Conservation (phyloP, 148 eudicot genomes). For the Rhododendron mucronatum region DNA sequence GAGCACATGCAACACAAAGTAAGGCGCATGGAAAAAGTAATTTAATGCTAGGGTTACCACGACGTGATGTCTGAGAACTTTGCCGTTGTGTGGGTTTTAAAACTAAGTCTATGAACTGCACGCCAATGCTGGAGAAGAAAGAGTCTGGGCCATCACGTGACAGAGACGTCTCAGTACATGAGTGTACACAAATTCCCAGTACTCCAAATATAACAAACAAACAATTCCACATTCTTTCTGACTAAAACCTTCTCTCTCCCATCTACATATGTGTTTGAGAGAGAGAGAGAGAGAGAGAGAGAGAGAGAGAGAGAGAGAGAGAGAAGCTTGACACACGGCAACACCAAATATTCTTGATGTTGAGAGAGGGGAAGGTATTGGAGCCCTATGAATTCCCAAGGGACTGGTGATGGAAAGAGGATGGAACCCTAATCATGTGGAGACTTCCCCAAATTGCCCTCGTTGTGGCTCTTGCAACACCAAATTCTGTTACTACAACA, state of each 20-base stretch:
- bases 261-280: neutral
- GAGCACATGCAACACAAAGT: neutral
- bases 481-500: conserved; percentile 63
- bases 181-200: neutral
- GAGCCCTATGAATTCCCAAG: conserved; percentile 7
- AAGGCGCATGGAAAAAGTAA: neutral
- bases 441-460: conserved; percentile 49
- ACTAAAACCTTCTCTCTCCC: neutral
- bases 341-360: neutral
- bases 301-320: neutral
- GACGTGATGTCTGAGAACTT: neutral
- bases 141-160: neutral
- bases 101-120: too few relatives aligned
- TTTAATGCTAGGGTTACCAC: neutral
- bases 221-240: neutral
- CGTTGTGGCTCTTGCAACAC: conserved; percentile 58
- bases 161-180: neutral
- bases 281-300: too few relatives aligned
- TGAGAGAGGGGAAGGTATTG: neutral
- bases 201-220: neutral
- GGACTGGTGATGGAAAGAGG: conserved; percentile 25
- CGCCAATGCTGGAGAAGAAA: neutral
- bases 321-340: neutral
- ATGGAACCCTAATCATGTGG: conserved; percentile 27
- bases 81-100: neutral